Evolutionary conservation across 768 basidiomycete species (phyloP).

Genomic region (Hericium rajendrae): DNA sequence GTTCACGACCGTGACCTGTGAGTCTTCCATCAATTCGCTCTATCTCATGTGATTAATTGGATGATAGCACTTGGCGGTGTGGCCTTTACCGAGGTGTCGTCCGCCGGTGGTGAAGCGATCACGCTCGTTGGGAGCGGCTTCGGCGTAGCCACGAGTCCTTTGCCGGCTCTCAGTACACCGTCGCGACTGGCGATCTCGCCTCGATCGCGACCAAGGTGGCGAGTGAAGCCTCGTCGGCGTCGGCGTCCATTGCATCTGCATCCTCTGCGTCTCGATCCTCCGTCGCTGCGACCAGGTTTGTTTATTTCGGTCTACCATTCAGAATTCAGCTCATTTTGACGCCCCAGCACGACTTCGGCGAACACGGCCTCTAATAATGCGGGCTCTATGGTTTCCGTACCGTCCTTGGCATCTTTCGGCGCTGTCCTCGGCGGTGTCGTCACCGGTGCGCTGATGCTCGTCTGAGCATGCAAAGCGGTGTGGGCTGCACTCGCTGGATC

Average conservation of each 20-base stretch:
- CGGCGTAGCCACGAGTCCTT: conserved; percentile 9
- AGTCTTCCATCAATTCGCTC: background rate
- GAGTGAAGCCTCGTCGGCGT: background rate
- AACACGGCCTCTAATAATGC: background rate
- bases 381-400: background rate
- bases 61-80: conserved; percentile 5
- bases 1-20: conserved; percentile 9
- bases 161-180: conserved; percentile 11
- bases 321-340: background rate
- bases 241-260: no score
- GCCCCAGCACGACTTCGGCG: background rate
- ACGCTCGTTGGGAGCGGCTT: conserved; percentile 11
- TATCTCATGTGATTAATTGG: background rate
- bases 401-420: conserved; percentile 7
- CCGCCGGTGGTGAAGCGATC: conserved; percentile 9
- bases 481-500: background rate
- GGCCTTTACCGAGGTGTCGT: conserved; percentile 10
- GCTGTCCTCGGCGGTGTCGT: conserved; percentile 7
- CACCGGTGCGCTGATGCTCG: conserved; percentile 9
- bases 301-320: background rate
- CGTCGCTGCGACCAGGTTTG: background rate
- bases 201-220: background rate
- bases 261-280: no score
- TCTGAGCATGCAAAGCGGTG: background rate
- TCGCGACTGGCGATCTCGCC: conserved; percentile 3